Evolutionary conservation across 441 rosid genomes (phyloP).

Genomic region (Jatropha multifida): DNA sequence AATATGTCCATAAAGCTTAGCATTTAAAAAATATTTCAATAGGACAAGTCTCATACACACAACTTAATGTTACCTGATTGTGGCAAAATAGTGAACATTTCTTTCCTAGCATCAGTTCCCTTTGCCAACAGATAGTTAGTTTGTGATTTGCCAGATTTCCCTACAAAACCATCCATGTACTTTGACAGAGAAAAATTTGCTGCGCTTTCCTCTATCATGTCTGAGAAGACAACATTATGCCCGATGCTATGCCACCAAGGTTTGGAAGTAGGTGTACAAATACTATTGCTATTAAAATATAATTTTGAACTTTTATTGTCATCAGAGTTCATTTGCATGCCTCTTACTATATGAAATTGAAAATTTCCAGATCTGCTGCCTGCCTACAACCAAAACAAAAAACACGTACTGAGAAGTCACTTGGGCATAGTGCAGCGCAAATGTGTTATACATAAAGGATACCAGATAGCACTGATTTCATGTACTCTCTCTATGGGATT

Average conservation of each 20-base stretch:
- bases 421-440: too few species aligned
- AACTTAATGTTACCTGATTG: conserved; percentile 36
- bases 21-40: background rate
- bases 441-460: too few species aligned
- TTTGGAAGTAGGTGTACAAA: conserved; percentile 22
- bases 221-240: conserved; percentile 14
- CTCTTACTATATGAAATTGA: conserved; percentile 17
- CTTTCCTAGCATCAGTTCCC: conserved; percentile 20
- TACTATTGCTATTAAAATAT: conserved; percentile 19
- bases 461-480: too few species aligned
- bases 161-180: conserved; percentile 17
- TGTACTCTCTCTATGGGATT: too few species aligned
- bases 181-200: conserved; percentile 13
- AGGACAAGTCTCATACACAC: background rate
- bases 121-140: conserved; percentile 10
- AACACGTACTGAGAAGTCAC: too few species aligned
- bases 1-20: background rate
- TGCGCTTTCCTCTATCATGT: conserved; percentile 21
- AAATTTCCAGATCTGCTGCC: background rate
- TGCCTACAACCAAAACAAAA: too few species aligned
- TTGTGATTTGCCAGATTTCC: conserved; percentile 20
- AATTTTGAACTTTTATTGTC: conserved; percentile 10
- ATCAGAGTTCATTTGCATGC: conserved; percentile 26
- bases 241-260: conserved; percentile 35
- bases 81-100: conserved; percentile 17